These are phyloP conservation scores for Apiospora marii DNA, from an alignment of 2,329 filamentous ascomycete genomes.

Conservation along the genomic window DNA sequence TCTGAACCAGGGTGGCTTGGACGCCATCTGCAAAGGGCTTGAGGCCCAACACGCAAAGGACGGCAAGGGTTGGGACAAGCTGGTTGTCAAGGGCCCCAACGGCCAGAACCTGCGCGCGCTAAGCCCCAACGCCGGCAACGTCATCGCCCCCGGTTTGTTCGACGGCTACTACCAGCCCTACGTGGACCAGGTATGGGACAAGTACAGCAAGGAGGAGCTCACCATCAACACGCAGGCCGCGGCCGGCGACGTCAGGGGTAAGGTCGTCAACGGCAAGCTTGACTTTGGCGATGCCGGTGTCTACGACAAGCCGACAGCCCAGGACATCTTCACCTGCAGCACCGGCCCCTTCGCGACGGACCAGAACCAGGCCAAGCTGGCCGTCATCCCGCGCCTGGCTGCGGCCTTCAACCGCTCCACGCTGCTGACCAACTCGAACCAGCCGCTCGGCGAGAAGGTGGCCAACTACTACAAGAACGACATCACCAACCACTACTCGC, in stretches of 20 bases:
- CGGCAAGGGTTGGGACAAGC: slow-evolving; percentile 59
- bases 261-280: slow-evolving; percentile 43
- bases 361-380: slow-evolving; percentile 51
- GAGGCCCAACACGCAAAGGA: slow-evolving; percentile 54
- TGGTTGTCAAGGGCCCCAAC: slow-evolving; percentile 53
- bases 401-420: slow-evolving; percentile 57
- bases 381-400: slow-evolving; percentile 56
- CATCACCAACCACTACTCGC: slow-evolving; percentile 63
- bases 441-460: slow-evolving; percentile 59
- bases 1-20: slow-evolving; percentile 55
- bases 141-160: slow-evolving; percentile 55
- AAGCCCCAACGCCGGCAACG: slow-evolving; percentile 59
- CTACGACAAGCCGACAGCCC: slow-evolving; percentile 51
- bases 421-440: slow-evolving; percentile 49
- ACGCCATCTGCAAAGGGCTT: slow-evolving; percentile 54
- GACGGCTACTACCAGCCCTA: slow-evolving; percentile 52
- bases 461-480: slow-evolving; percentile 52
- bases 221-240: slow-evolving; percentile 51
- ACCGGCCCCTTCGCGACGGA: slow-evolving; percentile 54
- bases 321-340: slow-evolving; percentile 61
- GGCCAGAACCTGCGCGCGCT: slow-evolving; percentile 58
- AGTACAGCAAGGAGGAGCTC: slow-evolving; percentile 48
- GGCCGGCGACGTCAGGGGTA: slow-evolving; percentile 49
- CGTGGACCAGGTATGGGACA: slow-evolving; percentile 55
- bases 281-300: slow-evolving; percentile 52